Conservation (phyloP, 768 basidiomycete species). For the Trametes cinnabarina region DNA sequence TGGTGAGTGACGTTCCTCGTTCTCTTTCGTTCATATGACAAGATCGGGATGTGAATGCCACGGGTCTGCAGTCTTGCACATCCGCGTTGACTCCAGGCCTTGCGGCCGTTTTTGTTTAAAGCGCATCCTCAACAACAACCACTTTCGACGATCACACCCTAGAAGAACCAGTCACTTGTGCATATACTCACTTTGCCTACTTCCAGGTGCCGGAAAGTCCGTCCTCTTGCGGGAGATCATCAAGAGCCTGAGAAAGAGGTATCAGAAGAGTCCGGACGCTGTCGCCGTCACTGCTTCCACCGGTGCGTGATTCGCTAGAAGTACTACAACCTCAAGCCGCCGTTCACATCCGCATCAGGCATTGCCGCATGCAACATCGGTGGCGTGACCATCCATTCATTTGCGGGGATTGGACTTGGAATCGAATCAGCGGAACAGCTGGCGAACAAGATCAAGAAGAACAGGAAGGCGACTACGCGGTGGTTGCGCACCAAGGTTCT, state of each 20-base stretch:
- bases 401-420: constrained; percentile 90
- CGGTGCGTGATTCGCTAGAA: constrained; percentile 41
- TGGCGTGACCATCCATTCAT: constrained; percentile 92
- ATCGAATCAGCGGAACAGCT: constrained; percentile 61
- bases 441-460: constrained; percentile 66
- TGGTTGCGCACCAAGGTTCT: constrained; percentile 86
- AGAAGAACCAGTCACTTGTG: background rate
- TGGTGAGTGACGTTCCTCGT: constrained; percentile 59
- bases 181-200: constrained; percentile 20
- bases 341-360: constrained; percentile 38
- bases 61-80: background rate
- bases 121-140: too few relatives aligned
- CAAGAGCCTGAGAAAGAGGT: constrained; percentile 57
- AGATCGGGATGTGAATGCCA: too few relatives aligned
- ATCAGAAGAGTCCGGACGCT: constrained; percentile 56
- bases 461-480: constrained; percentile 75
- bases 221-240: constrained; percentile 93
- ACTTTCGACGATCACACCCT: background rate
- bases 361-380: constrained; percentile 99
- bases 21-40: too few relatives aligned
- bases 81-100: too few relatives aligned
- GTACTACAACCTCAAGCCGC: background rate
- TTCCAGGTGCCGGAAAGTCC: constrained; percentile 91
- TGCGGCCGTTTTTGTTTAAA: too few relatives aligned
- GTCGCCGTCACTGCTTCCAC: constrained; percentile 95